A percentile compares a stretch with the other conserved stretches of the same genome.
These are phyloP conservation scores for Crithidia fasciculata DNA, from an alignment of 208 protist genomes.

Conservation along the genomic window DNA sequence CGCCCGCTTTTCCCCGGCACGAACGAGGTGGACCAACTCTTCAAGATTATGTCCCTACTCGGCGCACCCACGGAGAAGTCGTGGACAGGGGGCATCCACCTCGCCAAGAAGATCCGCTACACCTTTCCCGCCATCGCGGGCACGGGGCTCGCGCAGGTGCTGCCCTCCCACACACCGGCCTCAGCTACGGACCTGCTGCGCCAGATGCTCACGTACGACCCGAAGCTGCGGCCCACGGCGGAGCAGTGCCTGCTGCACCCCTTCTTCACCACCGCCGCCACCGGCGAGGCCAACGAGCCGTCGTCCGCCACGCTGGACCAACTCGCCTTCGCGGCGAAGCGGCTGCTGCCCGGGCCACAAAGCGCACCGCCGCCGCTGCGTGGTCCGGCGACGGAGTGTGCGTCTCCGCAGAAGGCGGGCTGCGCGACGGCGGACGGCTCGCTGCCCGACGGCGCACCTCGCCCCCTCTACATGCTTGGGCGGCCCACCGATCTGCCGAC, in stretches of 20 bases:
- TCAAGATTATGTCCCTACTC: slow-evolving; percentile 82
- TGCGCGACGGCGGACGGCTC: slow-evolving; percentile 16
- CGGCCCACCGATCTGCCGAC: background rate
- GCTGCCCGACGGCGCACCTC: slow-evolving; percentile 25
- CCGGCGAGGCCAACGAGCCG: slow-evolving; percentile 61
- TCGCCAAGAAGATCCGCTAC: slow-evolving; percentile 86
- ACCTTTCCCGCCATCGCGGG: slow-evolving; percentile 72
- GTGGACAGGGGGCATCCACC: slow-evolving; percentile 70
- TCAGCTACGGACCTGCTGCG: slow-evolving; percentile 90
- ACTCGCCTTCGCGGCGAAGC: slow-evolving; percentile 53
- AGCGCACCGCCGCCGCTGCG: slow-evolving; percentile 55
- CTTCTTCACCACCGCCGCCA: slow-evolving; percentile 81
- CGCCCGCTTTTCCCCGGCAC: slow-evolving; percentile 95
- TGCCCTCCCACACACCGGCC: slow-evolving; percentile 80
- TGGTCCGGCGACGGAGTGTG: background rate
- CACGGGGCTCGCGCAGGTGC: slow-evolving; percentile 59
- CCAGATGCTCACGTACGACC: slow-evolving; percentile 96
- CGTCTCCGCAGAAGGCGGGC: slow-evolving; percentile 3
- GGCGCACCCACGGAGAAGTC: slow-evolving; percentile 78
- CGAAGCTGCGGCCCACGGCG: slow-evolving; percentile 93
- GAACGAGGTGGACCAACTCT: slow-evolving; percentile 88
- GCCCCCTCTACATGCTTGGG: slow-evolving; percentile 39
- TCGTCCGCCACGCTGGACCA: slow-evolving; percentile 50
- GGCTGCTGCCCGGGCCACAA: slow-evolving; percentile 49
- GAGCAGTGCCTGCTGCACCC: slow-evolving; percentile 94